Conservation (phyloP, 345 rosid species). For the Eucalyptus decipiens region DNA sequence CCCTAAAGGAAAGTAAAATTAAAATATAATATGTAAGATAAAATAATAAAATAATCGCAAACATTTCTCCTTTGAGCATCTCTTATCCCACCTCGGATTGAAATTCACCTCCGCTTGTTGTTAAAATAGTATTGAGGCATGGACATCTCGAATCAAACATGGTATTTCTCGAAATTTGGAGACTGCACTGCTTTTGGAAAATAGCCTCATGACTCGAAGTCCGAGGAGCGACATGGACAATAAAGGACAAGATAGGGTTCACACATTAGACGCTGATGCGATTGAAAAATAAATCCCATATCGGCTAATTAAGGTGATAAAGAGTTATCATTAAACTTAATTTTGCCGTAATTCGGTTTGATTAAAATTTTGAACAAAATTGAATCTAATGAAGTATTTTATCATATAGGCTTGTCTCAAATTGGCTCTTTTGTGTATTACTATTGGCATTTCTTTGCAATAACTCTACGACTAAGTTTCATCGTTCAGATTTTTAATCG, state of each 20-base stretch:
- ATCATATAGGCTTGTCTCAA: background rate
- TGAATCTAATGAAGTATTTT: background rate
- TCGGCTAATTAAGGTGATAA: background rate
- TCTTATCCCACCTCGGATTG: background rate
- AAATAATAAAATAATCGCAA: background rate
- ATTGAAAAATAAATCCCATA: background rate
- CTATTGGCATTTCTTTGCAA: background rate
- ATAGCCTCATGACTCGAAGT: background rate
- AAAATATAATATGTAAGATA: background rate
- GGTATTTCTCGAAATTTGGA: background rate
- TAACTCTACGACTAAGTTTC: background rate
- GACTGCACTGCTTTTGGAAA: background rate
- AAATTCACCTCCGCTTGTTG: background rate
- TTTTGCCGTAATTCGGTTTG: background rate
- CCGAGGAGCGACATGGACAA: background rate
- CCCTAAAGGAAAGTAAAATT: background rate
- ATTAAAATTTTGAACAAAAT: background rate
- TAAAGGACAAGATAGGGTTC: background rate
- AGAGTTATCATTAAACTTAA: background rate
- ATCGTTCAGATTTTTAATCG: fast-evolving
- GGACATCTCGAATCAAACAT: background rate
- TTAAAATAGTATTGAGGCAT: background rate
- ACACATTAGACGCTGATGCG: background rate
- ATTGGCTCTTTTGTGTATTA: background rate
- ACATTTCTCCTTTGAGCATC: background rate